phyloP scores from a whole-genome alignment of 352 stramenopile species.

The Phytopythium sindhum region DNA sequence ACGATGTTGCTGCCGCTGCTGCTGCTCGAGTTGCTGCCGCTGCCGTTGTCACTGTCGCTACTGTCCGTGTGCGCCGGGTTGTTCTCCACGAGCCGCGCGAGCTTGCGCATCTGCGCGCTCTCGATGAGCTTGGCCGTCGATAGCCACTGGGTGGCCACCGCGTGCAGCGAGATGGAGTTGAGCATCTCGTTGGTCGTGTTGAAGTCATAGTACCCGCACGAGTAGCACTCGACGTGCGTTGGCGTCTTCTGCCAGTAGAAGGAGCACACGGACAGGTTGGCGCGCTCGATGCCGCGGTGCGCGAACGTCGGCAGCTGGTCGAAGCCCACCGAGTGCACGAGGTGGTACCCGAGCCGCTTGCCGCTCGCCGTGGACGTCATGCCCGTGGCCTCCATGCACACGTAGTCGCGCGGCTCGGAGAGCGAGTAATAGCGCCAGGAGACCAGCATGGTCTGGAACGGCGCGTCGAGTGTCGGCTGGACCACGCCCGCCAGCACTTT shows the following conservation, averaged over 20 bases:
- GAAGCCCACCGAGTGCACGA: constrained; percentile 38
- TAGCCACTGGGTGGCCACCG: constrained; percentile 23
- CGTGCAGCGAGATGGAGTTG: constrained; percentile 33
- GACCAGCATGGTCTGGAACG: constrained; percentile 35
- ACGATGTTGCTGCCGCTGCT: constrained; percentile 3
- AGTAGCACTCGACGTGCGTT: constrained; percentile 27
- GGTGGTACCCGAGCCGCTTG: constrained; percentile 30
- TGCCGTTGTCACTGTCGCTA: constrained; percentile 22
- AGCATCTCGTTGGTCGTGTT: constrained; percentile 35
- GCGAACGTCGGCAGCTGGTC: constrained; percentile 26
- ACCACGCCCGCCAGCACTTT: constrained; percentile 28
- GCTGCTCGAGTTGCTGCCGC: constrained; percentile 5
- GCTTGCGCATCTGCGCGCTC: constrained; percentile 45
- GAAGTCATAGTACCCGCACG: constrained; percentile 31
- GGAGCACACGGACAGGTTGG: constrained; percentile 43
- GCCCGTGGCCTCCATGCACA: constrained; percentile 33
- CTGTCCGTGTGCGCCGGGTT: constrained; percentile 15
- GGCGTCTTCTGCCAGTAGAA: constrained; percentile 35
- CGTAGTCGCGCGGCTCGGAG: constrained; percentile 32
- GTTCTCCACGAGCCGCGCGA: constrained; percentile 25
- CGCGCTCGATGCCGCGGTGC: constrained; percentile 24
- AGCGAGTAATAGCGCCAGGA: constrained; percentile 31
- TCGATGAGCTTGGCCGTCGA: constrained; percentile 26
- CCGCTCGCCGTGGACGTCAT: constrained; percentile 16
- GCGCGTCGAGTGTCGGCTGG: constrained; percentile 29